Conservation (phyloP, 2,329 filamentous ascomycete genomes). For the Aspergillus eucalypticola region DNA sequence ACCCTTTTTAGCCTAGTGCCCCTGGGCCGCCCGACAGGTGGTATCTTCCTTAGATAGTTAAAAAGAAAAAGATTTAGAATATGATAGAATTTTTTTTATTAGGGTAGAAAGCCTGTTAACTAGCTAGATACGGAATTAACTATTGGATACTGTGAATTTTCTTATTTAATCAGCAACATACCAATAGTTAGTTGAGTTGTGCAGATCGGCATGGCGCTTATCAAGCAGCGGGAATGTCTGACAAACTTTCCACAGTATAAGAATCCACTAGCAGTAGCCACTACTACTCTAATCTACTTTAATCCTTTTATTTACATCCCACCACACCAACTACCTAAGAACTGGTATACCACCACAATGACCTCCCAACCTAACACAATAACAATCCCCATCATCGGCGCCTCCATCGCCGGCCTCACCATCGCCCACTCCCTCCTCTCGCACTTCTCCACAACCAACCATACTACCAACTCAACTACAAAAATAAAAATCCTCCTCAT, state of each 20-base stretch:
- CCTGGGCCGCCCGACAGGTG: too few relatives aligned
- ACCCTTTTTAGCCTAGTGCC: too few relatives aligned
- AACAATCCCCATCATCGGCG: constrained; percentile 26
- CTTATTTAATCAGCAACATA: too few relatives aligned
- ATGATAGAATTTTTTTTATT: too few relatives aligned
- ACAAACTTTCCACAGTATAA: background rate
- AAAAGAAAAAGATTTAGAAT: too few relatives aligned
- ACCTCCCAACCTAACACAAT: background rate
- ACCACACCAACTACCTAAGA: background rate
- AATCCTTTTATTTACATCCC: background rate
- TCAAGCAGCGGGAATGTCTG: background rate
- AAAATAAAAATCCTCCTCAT: constrained; percentile 54
- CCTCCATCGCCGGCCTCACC: constrained; percentile 37
- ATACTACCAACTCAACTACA: too few relatives aligned
- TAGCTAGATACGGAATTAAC: too few relatives aligned
- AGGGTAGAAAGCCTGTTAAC: too few relatives aligned
- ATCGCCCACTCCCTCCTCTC: constrained; percentile 42
- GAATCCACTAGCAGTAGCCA: background rate
- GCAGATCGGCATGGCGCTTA: background rate
- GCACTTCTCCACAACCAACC: constrained; percentile 16
- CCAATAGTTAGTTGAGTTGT: too few relatives aligned
- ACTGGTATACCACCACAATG: too few relatives aligned
- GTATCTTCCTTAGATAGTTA: too few relatives aligned
- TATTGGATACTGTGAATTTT: too few relatives aligned
- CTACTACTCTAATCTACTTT: background rate